Evolutionary conservation across 2,329 filamentous ascomycete genomes (phyloP).

Genomic region (Chaetomiaceae sp.): DNA sequence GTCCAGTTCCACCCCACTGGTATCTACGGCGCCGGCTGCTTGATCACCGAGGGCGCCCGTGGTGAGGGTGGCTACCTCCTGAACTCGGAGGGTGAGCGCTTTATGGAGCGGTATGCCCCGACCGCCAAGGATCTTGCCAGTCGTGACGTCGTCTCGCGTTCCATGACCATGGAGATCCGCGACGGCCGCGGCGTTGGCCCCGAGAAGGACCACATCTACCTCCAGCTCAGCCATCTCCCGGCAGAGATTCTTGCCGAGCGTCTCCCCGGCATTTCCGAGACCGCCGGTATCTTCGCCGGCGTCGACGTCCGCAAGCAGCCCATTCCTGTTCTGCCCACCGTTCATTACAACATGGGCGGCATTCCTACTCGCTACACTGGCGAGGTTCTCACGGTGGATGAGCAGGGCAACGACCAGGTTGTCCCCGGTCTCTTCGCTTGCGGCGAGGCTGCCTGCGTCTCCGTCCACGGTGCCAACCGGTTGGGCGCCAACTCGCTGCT

Average conservation of each 20-base stretch:
- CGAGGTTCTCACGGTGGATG: constrained; percentile 87
- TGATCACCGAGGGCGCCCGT: constrained; percentile 97
- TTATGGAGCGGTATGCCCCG: constrained; percentile 98
- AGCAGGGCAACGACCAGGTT: constrained; percentile 81
- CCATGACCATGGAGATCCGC: constrained; percentile 97
- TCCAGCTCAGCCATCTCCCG: constrained; percentile 93
- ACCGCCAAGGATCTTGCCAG: constrained; percentile 97
- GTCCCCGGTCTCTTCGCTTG: constrained; percentile 95
- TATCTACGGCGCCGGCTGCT: constrained; percentile 96
- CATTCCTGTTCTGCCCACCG: constrained; percentile 91
- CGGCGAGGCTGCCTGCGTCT: constrained; percentile 95
- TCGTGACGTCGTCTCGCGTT: constrained; percentile 93
- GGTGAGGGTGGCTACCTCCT: constrained; percentile 97
- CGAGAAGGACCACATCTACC: constrained; percentile 98
- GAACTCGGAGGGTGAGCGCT: constrained; percentile 96
- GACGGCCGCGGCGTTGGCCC: constrained; percentile 95
- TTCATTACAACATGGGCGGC: constrained; percentile 99
- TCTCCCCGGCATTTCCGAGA: constrained; percentile 97
- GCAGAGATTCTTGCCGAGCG: constrained; percentile 90
- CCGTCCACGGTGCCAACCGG: constrained; percentile 96
- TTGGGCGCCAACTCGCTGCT: constrained; percentile 97
- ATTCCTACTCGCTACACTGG: constrained; percentile 97
- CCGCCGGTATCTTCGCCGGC: constrained; percentile 92
- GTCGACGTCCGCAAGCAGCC: constrained; percentile 97
- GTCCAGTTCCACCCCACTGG: constrained; percentile 99